Conservation (phyloP, 306 rosid genomes). For the Ormosia emarginata region DNA sequence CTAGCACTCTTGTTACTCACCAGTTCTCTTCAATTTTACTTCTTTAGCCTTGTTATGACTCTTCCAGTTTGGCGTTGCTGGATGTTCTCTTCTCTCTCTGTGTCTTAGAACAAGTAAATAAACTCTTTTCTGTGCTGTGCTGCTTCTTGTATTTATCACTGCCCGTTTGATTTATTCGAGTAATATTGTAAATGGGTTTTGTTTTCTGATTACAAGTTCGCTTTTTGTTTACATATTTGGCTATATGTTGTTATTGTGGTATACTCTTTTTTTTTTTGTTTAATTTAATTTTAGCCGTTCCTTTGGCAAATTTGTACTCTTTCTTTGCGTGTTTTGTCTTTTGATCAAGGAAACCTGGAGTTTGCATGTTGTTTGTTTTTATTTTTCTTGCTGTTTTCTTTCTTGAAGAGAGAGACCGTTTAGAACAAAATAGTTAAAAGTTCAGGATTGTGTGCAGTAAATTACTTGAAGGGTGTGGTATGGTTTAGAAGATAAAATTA, state of each 20-base stretch:
- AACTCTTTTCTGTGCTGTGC: conserved; percentile 25
- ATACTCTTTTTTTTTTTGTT: background rate
- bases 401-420: background rate
- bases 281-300: background rate
- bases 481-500: background rate
- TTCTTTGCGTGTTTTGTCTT: conserved; percentile 3
- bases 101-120: conserved; percentile 37
- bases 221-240: background rate
- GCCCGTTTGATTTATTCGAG: background rate
- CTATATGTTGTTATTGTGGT: background rate
- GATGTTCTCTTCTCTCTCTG: background rate
- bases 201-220: conserved; percentile 11
- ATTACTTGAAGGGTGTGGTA: conserved; percentile 13
- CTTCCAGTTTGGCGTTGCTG: conserved; percentile 24
- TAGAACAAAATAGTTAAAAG: background rate
- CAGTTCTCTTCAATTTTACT: background rate
- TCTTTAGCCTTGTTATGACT: conserved; percentile 15
- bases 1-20: background rate
- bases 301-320: background rate
- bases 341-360: background rate
- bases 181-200: conserved; percentile 1
- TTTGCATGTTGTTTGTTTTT: background rate
- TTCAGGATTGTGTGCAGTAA: background rate
- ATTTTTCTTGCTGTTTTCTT: background rate
- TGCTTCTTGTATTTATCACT: background rate